Evolutionary conservation across 2,329 filamentous ascomycete species (phyloP), one percentile per base, ranked within the genome.

Genomic region (Penicillium sclerotigenum): DNA sequence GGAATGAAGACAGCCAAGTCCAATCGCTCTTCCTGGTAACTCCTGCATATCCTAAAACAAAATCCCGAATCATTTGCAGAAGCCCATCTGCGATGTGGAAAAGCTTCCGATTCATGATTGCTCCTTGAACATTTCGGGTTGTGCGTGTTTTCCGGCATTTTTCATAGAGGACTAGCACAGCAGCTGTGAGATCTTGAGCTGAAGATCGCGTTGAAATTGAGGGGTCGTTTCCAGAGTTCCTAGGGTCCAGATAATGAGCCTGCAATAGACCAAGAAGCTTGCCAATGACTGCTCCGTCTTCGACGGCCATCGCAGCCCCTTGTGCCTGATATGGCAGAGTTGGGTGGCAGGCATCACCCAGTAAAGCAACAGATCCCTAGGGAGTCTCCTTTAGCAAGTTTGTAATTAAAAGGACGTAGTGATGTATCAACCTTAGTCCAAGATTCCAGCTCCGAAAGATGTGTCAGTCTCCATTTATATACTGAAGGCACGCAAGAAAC

Each of bases 401-500:
- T 5, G 1, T 4, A 2, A 16, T 31, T 18, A 14, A 28, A 37
- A 18, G 9, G 28, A 34, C 5, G 31, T 26, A 1, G 26, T 22
- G 33, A 8, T 36, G 3, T 47, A 10, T 10, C 16, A 2, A 63
- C 62, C 51, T 57, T 63, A 5, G 14, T 75, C 72, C 60, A 85
- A 65, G 55, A 81, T 74, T 5, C 72, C 68, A 56, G 72, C 68
- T 75, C 46, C 0, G 36, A 18, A 3, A 58, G 59, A 40, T 81
- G 76, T 79, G 87, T 51, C 13, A 89, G 68, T 65, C 84, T 86
- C 87, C 86, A 89, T 67, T 87, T 89, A 31, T 83, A 79, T 0
- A 87, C 83, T 0, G 72, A 75, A 34, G 81, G 77, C 0, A 87
- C 83, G 31, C 78, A 76, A 1, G 73, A 71, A 4, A 80, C 67